Percentiles rank a stretch among this genome's conserved stretches.
Conservation (phyloP, 768 basidiomycete genomes). For the Lanmaoa rubissima region DNA sequence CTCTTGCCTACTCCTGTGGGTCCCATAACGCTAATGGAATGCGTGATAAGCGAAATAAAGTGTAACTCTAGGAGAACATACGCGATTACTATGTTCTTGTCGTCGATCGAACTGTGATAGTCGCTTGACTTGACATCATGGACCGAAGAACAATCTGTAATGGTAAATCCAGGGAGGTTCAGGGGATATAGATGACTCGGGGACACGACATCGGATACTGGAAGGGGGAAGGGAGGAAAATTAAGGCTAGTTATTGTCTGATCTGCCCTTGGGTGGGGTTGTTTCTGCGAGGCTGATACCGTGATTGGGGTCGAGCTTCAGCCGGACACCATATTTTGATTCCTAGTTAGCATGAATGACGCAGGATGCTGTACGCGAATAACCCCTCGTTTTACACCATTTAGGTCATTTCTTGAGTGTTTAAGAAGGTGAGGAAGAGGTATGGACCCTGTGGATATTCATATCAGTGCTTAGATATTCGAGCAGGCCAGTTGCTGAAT, state of each 20-base stretch:
- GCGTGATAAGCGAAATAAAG: neutral
- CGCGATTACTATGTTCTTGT: conserved; percentile 18
- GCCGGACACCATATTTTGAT: neutral
- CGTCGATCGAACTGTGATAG: neutral
- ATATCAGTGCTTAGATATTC: neutral
- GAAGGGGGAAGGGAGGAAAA: neutral
- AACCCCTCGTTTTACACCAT: neutral
- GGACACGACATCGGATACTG: neutral
- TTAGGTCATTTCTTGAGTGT: too few species aligned
- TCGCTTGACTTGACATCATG: neutral
- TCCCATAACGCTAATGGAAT: conserved; percentile 15
- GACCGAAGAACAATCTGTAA: neutral
- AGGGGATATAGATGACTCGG: neutral
- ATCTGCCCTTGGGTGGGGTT: neutral
- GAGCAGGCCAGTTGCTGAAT: neutral
- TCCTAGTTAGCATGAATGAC: neutral
- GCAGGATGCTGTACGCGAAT: neutral
- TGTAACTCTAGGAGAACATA: neutral
- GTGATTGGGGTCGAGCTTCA: neutral
- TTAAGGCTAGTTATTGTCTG: neutral
- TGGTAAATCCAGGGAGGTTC: neutral
- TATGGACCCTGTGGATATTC: neutral
- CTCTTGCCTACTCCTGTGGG: conserved; percentile 17
- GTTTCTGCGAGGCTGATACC: too few species aligned
- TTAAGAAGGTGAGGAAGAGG: neutral